Base-by-base conservation (phyloP, 495 filamentous ascomycete genomes). In the Talaromyces stipitatus region DNA sequence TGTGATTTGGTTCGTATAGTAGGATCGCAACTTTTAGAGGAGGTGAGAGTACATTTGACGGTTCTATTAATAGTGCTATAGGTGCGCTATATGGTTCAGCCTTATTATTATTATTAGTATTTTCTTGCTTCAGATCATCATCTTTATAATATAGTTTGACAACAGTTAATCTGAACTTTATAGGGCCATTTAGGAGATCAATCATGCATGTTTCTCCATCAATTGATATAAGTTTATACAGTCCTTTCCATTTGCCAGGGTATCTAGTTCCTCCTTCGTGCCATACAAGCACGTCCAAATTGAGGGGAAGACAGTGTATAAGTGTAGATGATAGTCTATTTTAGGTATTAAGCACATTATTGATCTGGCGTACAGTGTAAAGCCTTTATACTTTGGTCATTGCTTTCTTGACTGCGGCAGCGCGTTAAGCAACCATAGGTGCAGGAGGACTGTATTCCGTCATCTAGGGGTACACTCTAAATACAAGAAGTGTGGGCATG, bases 391-490 rank as follows among this genome's bases (percentile, higher is more conserved):
- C 27, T 33, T 54, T 33, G 11, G 12, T 33, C 11, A 33, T 54
- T 33, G 27, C 28, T 33, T 54, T 66, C 9, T 59, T 33, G 0
- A 62, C 11, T n/a, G 57, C 55, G 4, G n/a, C 23, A 14, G 60
- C 50, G 24, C 62, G n/a, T 38, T 62, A 27, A 14, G 50, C 20
- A 20, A 60, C 14, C 2, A 36, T 41, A 1, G 57, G 33, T 5
- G 56, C 11, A 0, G 52, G 64, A 9, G 59, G 41, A 22, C 47
- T 43, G 14, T 46, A 28, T 47, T 45, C 22, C 8, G 46, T 53
- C 16, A 62, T 60, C 29, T 59, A 28, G n/a, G 54, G 61, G 32
- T 64, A 66, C 0, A 54, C 60, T 6, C 64, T 57, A 38, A 62
- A 64, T 8, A 54, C 22, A 36, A 54, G 27, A 12, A 33, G 28